Conservation (phyloP, 2,329 filamentous ascomycete species). For the Chaetomium strumarium region DNA sequence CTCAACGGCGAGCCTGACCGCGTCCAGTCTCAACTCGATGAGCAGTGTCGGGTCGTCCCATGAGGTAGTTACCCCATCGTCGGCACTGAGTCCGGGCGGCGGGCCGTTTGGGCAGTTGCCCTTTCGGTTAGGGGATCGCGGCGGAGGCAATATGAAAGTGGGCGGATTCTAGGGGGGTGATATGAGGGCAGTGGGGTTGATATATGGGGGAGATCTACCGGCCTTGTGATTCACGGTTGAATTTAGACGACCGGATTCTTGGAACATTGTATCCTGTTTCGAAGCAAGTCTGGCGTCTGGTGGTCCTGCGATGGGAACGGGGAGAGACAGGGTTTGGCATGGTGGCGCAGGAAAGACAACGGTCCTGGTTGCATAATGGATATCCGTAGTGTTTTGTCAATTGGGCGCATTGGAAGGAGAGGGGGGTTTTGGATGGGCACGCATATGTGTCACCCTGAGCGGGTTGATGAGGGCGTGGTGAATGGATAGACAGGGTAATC, state of each 20-base stretch:
- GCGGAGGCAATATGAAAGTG: constrained; percentile 20
- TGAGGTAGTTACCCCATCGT: constrained; percentile 28
- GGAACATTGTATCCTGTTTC: not conserved
- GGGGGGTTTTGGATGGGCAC: too few species aligned
- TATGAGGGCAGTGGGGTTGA: not conserved
- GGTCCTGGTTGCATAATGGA: constrained; percentile 10
- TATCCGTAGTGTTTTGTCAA: constrained; percentile 16
- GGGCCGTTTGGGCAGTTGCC: constrained; percentile 21
- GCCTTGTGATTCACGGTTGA: not conserved
- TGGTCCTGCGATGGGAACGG: not conserved
- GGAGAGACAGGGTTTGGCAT: not conserved
- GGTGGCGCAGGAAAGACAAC: constrained; percentile 3
- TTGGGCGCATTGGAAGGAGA: constrained; percentile 5
- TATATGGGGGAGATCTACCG: not conserved
- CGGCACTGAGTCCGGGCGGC: constrained; percentile 27
- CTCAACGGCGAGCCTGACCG: constrained; percentile 48
- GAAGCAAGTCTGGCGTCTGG: not conserved
- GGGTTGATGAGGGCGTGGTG: too few species aligned
- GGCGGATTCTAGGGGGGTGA: constrained; percentile 22
- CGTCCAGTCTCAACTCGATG: constrained; percentile 44
- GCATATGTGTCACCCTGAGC: too few species aligned
- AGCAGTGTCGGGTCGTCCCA: constrained; percentile 27
- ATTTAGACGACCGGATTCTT: not conserved
- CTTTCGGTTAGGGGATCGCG: constrained; percentile 29
- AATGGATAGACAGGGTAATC: too few species aligned